Conservation (phyloP, 2,329 filamentous ascomycete genomes). For the Leptographium flavum region DNA sequence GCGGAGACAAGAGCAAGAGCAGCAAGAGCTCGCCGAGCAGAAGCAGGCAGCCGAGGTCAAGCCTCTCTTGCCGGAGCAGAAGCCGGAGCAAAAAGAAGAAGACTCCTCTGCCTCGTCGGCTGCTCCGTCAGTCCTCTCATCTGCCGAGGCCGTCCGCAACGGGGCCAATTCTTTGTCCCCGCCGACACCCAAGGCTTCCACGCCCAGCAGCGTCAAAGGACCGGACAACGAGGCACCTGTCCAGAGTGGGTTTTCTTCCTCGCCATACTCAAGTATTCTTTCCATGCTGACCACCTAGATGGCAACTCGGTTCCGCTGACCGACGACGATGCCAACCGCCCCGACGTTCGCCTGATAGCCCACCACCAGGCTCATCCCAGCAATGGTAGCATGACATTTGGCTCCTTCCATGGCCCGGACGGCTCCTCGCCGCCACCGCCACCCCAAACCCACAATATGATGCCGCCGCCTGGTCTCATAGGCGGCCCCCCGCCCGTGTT, state of each 20-base stretch:
- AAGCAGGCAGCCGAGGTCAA: neutral
- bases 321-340: too few species aligned
- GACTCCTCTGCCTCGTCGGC: neutral
- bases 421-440: conserved; percentile 37
- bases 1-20: neutral
- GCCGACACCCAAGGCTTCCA: neutral
- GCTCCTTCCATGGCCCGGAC: conserved; percentile 38
- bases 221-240: neutral
- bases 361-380: conserved; percentile 39
- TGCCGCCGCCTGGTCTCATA: conserved; percentile 16
- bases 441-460: conserved; percentile 1
- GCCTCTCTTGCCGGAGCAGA: neutral
- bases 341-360: neutral
- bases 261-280: neutral
- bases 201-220: neutral
- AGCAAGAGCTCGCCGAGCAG: neutral
- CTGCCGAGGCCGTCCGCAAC: neutral
- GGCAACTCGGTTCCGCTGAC: too few species aligned
- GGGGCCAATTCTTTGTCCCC: neutral
- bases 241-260: neutral
- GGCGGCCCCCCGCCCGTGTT: conserved; percentile 1
- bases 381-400: conserved; percentile 42
- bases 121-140: neutral
- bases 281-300: neutral
- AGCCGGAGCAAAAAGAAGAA: neutral